phyloP scores from a whole-genome alignment of 495 filamentous ascomycete genomes.

The Penicillium ucsense region DNA sequence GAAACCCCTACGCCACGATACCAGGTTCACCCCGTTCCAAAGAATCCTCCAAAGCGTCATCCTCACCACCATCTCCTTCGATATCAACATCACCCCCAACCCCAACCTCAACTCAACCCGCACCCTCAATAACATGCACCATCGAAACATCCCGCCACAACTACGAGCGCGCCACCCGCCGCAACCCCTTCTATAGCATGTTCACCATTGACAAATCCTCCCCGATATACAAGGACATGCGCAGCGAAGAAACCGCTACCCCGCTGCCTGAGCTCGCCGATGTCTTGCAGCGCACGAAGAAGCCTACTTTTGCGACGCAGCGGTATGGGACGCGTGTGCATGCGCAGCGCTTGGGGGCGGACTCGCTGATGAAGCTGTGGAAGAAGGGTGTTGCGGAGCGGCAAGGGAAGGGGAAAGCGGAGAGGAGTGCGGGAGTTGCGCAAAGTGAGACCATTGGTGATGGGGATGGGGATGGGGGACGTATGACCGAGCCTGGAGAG shows the following conservation, averaged over 20 bases:
- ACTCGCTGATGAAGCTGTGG: constrained; percentile 22
- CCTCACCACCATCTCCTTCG: not conserved
- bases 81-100: not conserved
- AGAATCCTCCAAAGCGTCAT: not conserved
- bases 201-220: constrained; percentile 12
- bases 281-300: constrained; percentile 16
- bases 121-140: constrained; percentile 9
- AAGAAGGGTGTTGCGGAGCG: constrained; percentile 3
- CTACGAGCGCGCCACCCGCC: constrained; percentile 14
- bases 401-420: not conserved
- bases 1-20: not conserved
- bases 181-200: constrained; percentile 22
- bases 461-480: no score
- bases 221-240: constrained; percentile 19
- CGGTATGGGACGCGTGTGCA: constrained; percentile 8
- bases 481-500: no score
- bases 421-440: not conserved
- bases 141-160: constrained; percentile 19
- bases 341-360: constrained; percentile 11
- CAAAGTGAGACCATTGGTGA: not conserved
- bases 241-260: constrained; percentile 9
- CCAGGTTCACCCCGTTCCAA: not conserved
- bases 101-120: not conserved
- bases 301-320: constrained; percentile 1
- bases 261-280: constrained; percentile 25